Evolutionary conservation across 371 early-diverging fungal genomes (phyloP).

Genomic region (Mycotypha africana): DNA sequence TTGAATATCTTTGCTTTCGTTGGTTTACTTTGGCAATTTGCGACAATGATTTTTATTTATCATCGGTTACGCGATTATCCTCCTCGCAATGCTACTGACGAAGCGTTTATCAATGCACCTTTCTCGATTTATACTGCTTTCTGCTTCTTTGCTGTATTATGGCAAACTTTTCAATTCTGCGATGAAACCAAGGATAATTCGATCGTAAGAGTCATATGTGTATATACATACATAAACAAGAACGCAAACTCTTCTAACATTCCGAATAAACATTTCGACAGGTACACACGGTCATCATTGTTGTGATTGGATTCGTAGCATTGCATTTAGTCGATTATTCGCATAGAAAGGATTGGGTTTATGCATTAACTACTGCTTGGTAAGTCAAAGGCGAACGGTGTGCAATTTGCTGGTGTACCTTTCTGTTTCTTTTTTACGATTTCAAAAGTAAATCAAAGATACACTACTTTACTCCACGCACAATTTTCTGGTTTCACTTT

Average conservation of each 20-base stretch:
- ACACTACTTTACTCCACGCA: no score
- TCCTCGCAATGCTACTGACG: slow-evolving; percentile 35
- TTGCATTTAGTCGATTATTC: slow-evolving; percentile 42
- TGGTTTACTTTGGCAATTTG: slow-evolving; percentile 38
- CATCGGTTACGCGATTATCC: slow-evolving; percentile 43
- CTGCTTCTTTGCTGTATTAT: slow-evolving; percentile 26
- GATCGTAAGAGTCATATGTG: slow-evolving; percentile 17
- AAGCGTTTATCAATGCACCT: slow-evolving; percentile 36
- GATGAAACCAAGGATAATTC: slow-evolving; percentile 25
- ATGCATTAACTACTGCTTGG: slow-evolving; percentile 44
- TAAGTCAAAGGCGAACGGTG: slow-evolving; percentile 10
- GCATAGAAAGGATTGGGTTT: slow-evolving; percentile 43
- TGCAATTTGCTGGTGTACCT: no score
- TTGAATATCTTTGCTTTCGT: slow-evolving; percentile 35
- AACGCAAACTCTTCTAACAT: no score
- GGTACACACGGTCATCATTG: slow-evolving; percentile 28
- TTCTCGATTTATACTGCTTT: slow-evolving; percentile 42
- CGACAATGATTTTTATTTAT: slow-evolving; percentile 32
- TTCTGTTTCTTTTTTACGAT: no score
- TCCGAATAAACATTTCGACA: no score
- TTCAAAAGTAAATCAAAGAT: neutral
- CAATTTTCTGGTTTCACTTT: no score
- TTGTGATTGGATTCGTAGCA: slow-evolving; percentile 32
- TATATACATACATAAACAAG: neutral
- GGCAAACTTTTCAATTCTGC: slow-evolving; percentile 33